A percentile compares a stretch with the other conserved stretches of the same genome.
Evolutionary conservation across 140 eudicot genomes (phyloP).

Genomic region (Flaveria floridana): DNA sequence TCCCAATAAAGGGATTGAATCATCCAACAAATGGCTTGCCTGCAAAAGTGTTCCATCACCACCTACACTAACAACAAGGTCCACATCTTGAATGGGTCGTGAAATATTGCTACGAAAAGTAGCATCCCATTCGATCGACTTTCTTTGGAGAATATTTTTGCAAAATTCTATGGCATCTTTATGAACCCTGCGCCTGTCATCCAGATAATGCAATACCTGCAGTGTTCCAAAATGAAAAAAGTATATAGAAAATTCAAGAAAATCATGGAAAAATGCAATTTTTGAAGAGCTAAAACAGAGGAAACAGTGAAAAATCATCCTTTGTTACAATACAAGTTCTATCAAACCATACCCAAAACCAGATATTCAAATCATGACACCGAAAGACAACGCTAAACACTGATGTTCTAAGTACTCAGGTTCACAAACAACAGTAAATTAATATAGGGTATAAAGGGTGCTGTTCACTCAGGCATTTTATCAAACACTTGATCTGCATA

Average conservation of each 20-base stretch:
- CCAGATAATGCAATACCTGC: constrained; percentile 60
- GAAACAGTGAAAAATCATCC: too few relatives aligned
- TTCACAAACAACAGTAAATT: background rate
- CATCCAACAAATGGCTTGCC: constrained; percentile 84
- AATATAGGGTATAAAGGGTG: background rate
- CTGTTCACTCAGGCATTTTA: constrained; percentile 30
- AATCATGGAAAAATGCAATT: background rate
- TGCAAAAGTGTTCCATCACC: constrained; percentile 97
- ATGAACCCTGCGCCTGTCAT: constrained; percentile 59
- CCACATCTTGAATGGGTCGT: constrained; percentile 66
- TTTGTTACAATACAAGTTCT: background rate
- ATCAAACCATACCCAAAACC: constrained; percentile 20
- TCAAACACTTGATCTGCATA: constrained; percentile 42
- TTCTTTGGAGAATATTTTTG: constrained; percentile 57
- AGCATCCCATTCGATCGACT: constrained; percentile 61
- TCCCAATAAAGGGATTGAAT: constrained; percentile 76
- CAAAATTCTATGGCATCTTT: constrained; percentile 72
- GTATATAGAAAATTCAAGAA: background rate
- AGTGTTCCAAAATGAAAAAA: background rate
- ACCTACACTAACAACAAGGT: constrained; percentile 81
- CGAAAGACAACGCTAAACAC: background rate
- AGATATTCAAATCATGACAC: background rate
- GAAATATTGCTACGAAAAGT: constrained; percentile 52
- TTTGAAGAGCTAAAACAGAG: background rate
- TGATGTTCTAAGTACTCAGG: background rate